These are phyloP conservation scores for Parastagonospora avenae DNA, from an alignment of 2,329 filamentous ascomycete species.

Conservation along the genomic window DNA sequence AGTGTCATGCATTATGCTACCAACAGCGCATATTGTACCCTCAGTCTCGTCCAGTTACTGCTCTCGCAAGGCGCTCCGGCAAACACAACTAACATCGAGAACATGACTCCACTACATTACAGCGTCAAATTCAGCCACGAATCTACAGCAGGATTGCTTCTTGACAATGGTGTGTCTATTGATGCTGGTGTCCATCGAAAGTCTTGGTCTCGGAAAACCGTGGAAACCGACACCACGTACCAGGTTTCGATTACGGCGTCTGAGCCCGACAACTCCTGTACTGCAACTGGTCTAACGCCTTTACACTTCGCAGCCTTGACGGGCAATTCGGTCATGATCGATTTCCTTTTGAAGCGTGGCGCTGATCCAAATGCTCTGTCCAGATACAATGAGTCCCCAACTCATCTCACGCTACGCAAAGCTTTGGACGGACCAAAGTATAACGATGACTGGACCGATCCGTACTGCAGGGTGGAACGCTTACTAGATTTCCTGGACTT, in stretches of 20 bases:
- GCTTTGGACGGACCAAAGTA: not conserved
- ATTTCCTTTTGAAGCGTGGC: not conserved
- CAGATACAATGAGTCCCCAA: not conserved
- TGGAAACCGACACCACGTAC: not conserved
- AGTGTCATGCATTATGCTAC: constrained; percentile 7
- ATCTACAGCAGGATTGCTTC: constrained; percentile 8
- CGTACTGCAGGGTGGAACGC: not conserved
- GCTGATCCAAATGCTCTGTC: not conserved
- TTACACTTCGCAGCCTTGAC: not conserved
- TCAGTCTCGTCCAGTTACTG: constrained; percentile 4
- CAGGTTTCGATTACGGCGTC: not conserved
- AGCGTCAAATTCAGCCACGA: constrained; percentile 12
- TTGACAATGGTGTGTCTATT: constrained; percentile 7
- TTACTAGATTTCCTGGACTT: not conserved
- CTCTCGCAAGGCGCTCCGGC: constrained; percentile 4
- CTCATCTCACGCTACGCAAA: not conserved
- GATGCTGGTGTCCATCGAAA: constrained; percentile 7
- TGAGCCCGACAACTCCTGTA: not conserved
- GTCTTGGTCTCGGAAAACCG: not conserved
- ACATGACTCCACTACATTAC: constrained; percentile 15
- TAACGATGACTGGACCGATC: not conserved
- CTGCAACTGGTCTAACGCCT: not conserved
- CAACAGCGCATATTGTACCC: not conserved
- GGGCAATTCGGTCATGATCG: not conserved
- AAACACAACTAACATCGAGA: constrained; percentile 2